Base-by-base conservation (phyloP, 805 yeast species). In the Teunomyces kruisii region DNA sequence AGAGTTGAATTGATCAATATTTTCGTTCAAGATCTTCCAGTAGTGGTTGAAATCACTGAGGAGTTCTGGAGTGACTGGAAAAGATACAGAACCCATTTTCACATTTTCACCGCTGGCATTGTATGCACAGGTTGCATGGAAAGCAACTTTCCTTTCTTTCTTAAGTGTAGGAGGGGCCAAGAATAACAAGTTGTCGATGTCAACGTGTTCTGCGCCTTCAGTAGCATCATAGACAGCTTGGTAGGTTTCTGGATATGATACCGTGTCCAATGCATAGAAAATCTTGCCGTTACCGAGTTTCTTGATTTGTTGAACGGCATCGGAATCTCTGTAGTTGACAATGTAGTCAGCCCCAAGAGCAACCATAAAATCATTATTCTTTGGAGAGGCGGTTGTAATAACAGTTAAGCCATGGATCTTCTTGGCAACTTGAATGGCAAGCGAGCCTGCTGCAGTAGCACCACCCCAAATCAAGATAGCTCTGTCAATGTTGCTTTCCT, bases 381-480 rank as follows among this genome's bases (percentile, higher is more conserved):
- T 58, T 10, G 50, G 41, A 6, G 67, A 59, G 3, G 65, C 58
- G 6, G 67, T 63, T 29, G 67, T 46, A 15, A 65, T 52, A 12
- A 65, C 65, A 22, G 56, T 58, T 35, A 65, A 46, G 1, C 68
- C 69, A 45, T 53, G 66, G 4, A 63, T 47, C 17, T 50, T 28
- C 41, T 62, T 62, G 28, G 70, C 70, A 22, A 65, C 43, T 47
- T 66, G 72, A 24, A 66, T 59, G 9, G 65, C 69, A 9, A 56
- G 32, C 10, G 56, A 45, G 6, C 71, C 70, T 7, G 68, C 57
- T 9, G 67, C 62, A 35, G 67, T 64, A 6, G 70, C 66, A 37
- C 70, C 71, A 40, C 70, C 68, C 72, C 72, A 67, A 39, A 67
- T 58, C 47, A 67, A 53, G 38, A 67, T 51, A 40, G 27, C 48